Evolutionary conservation across 306 rosid genomes (phyloP).

Genomic region (Cotoneaster glaucophyllus): DNA sequence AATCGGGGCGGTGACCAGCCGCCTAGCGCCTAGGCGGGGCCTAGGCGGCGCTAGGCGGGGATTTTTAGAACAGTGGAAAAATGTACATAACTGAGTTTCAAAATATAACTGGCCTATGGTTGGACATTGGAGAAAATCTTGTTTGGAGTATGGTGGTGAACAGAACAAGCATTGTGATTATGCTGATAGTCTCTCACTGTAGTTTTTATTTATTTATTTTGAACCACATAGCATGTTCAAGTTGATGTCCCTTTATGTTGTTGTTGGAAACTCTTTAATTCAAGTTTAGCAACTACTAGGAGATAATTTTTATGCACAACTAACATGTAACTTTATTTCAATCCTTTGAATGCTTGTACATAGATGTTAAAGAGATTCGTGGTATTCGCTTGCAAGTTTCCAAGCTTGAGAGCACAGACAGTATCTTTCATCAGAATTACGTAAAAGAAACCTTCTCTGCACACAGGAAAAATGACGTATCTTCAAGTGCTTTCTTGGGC

Average conservation of each 20-base stretch:
- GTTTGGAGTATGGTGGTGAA: not conserved
- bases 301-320: not conserved
- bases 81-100: too few species aligned
- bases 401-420: conserved; percentile 64
- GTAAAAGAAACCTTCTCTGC: too few species aligned
- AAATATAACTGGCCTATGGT: too few species aligned
- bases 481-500: conserved; percentile 30
- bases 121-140: too few species aligned
- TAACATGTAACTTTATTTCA: not conserved
- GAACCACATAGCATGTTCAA: not conserved
- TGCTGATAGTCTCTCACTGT: not conserved
- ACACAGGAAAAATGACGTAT: conserved; percentile 48
- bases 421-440: too few species aligned
- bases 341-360: conserved; percentile 18
- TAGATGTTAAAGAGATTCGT: conserved; percentile 90
- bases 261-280: not conserved
- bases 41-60: too few species aligned
- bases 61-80: too few species aligned
- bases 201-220: not conserved
- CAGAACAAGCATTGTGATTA: not conserved
- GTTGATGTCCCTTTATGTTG: not conserved
- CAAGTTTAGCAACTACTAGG: not conserved
- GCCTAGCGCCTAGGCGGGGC: too few species aligned
- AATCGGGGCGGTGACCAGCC: too few species aligned
- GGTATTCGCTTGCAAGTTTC: conserved; percentile 94